Conservation (phyloP, 2,329 filamentous ascomycete genomes). For the Emydomyces testavorans region DNA sequence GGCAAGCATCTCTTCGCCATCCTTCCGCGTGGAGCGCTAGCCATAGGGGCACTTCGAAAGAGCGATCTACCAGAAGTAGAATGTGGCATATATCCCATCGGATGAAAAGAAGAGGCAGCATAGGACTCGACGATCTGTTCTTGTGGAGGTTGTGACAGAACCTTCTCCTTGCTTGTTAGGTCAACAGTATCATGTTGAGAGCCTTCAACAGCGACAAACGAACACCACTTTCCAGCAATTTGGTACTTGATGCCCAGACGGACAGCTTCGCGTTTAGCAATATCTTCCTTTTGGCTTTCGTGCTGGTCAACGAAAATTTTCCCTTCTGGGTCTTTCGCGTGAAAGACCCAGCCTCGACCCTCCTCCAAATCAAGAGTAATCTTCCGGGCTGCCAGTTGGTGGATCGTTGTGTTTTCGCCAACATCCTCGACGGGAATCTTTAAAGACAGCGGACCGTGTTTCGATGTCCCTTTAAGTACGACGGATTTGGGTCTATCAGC, state of each 20-base stretch:
- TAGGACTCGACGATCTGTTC: neutral
- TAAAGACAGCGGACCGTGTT: conserved; percentile 49
- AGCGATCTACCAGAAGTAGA: neutral
- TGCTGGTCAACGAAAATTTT: conserved; percentile 39
- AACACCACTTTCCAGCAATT: conserved; percentile 58
- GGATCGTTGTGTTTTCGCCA: conserved; percentile 45
- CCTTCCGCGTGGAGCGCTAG: no score
- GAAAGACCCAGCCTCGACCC: conserved; percentile 53
- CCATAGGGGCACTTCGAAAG: no score
- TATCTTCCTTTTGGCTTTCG: conserved; percentile 43
- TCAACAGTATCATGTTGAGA: neutral
- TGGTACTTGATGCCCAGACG: conserved; percentile 54
- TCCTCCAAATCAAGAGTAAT: conserved; percentile 59
- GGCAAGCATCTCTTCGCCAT: no score
- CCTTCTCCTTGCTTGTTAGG: neutral
- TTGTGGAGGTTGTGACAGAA: neutral
- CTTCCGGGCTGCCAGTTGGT: conserved; percentile 59
- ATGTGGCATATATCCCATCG: neutral
- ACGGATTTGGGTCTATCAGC: conserved; percentile 44
- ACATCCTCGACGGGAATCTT: conserved; percentile 51
- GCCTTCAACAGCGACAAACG: conserved; percentile 49
- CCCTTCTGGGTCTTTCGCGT: conserved; percentile 39
- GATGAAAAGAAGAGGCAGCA: neutral
- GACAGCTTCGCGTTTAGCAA: conserved; percentile 56
- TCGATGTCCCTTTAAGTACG: conserved; percentile 46